Evolutionary conservation across 1,284 basidiomycete species (phyloP).

Genomic region (Ceratobasidium sp.): DNA sequence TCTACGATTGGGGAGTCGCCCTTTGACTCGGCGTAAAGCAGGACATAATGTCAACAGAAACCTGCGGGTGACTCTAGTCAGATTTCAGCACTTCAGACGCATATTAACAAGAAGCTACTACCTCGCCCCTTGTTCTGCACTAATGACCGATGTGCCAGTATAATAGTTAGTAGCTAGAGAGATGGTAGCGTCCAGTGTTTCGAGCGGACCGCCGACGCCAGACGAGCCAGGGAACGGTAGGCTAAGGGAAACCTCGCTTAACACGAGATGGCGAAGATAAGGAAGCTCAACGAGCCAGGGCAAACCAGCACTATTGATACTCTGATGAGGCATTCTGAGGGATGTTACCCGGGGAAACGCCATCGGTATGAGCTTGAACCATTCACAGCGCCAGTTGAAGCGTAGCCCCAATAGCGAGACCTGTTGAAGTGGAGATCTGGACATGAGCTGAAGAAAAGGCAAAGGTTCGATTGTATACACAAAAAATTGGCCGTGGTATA

Average conservation of each 20-base stretch:
- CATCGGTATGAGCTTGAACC: background rate
- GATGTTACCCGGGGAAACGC: background rate
- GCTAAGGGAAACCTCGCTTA: background rate
- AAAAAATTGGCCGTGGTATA: background rate
- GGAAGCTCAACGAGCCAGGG: background rate
- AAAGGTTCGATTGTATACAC: background rate
- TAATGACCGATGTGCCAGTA: background rate
- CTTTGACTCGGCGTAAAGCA: background rate
- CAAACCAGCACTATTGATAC: background rate
- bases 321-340: background rate
- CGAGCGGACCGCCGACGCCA: background rate
- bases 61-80: background rate
- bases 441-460: background rate
- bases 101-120: background rate
- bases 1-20: background rate
- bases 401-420: background rate
- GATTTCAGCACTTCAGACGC: background rate
- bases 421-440: background rate
- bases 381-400: background rate
- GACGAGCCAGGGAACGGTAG: background rate
- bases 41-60: background rate
- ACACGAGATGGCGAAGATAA: background rate
- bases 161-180: background rate
- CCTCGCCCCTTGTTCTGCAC: background rate
- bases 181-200: background rate